Evolutionary conservation across 75 land plant genomes (phyloP).

Genomic region (Azolla pinnata): DNA sequence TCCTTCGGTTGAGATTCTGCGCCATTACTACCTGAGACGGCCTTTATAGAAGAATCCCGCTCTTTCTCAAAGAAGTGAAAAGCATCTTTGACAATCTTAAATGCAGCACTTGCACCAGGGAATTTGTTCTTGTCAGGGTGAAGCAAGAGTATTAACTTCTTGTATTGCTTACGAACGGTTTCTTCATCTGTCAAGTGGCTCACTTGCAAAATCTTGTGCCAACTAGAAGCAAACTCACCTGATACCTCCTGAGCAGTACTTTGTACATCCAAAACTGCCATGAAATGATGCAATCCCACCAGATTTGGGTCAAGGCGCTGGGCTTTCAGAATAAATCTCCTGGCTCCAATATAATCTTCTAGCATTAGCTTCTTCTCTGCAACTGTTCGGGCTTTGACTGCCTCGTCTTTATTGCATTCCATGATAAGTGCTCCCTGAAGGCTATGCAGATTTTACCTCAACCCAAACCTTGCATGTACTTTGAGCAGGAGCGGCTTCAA

Average conservation of each 20-base stretch:
- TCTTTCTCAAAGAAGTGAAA: constrained; percentile 14
- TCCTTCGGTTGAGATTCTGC: no score
- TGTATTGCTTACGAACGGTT: constrained; percentile 65
- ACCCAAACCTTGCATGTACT: no score
- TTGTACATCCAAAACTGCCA: constrained; percentile 67
- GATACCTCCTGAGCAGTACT: constrained; percentile 33
- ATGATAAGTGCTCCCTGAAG: constrained; percentile 19
- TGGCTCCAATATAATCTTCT: constrained; percentile 54
- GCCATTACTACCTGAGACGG: constrained; percentile 4
- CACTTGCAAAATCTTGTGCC: constrained; percentile 45
- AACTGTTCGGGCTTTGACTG: constrained; percentile 49
- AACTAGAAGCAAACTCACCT: constrained; percentile 12
- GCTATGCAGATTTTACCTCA: no score
- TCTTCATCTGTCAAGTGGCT: constrained; percentile 53
- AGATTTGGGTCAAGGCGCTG: constrained; percentile 54
- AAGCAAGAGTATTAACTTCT: constrained; percentile 61
- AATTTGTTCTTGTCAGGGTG: constrained; percentile 88
- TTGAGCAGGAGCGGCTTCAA: no score
- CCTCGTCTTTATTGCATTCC: constrained; percentile 78
- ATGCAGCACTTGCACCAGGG: constrained; percentile 86
- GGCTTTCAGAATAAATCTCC: constrained; percentile 61
- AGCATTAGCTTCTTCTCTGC: constrained; percentile 57
- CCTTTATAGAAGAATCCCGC: not conserved
- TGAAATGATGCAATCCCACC: constrained; percentile 64
- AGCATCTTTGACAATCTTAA: constrained; percentile 71